These are phyloP conservation scores for Diphasiastrum complanatum DNA, from an alignment of 83 land plant genomes.

Conservation along the genomic window DNA sequence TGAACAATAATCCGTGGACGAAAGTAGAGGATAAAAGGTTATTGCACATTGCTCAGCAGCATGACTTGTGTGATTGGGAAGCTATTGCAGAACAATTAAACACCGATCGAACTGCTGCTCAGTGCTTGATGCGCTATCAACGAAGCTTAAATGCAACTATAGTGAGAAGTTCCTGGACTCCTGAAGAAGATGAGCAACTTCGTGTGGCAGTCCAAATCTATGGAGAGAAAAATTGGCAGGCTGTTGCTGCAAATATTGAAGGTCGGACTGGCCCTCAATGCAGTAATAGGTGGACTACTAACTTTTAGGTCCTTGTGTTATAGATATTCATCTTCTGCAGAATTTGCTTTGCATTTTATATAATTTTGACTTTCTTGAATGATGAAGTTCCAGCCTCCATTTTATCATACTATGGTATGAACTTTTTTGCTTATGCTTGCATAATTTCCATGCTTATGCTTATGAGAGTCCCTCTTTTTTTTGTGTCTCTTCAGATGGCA, in stretches of 20 bases:
- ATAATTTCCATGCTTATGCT: not conserved
- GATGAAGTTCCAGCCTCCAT: no score
- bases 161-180: constrained; percentile 72
- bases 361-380: no score
- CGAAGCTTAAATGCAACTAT: constrained; percentile 82
- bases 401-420: no score
- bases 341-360: not conserved
- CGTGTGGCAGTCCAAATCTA: constrained; percentile 53
- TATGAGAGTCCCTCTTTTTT: not conserved
- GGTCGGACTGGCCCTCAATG: constrained; percentile 81
- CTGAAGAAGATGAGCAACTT: constrained; percentile 80
- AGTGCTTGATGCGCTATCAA: constrained; percentile 84
- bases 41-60: constrained; percentile 45
- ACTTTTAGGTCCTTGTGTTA: not conserved
- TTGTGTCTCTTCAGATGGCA: constrained; percentile 47
- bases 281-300: constrained; percentile 52
- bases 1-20: constrained; percentile 62
- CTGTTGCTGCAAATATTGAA: constrained; percentile 63
- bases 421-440: not conserved
- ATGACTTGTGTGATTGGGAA: constrained; percentile 62
- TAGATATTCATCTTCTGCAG: not conserved
- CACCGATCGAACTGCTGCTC: constrained; percentile 72
- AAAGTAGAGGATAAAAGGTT: constrained; percentile 69
- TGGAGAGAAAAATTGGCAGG: constrained; percentile 91
- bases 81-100: constrained; percentile 54